phyloP scores from a whole-genome alignment of 768 basidiomycete species.

The Termitomyces sp. region DNA sequence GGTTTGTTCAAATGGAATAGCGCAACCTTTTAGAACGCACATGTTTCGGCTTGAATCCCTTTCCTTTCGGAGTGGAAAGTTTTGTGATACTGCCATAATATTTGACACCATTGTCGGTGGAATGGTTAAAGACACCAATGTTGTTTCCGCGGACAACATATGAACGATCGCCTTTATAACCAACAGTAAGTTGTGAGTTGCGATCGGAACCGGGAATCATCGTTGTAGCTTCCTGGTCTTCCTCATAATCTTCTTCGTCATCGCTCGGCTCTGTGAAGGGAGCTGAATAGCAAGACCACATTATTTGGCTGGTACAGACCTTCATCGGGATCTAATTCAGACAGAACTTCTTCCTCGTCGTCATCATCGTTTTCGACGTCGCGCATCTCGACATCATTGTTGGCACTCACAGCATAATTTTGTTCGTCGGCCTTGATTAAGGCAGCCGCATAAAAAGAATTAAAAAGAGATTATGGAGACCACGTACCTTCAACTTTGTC shows the following conservation, averaged over 20 bases:
- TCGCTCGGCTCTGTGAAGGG: constrained; percentile 34
- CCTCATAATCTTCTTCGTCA: constrained; percentile 37
- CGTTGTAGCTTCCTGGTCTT: constrained; percentile 28
- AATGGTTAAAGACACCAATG: constrained; percentile 85
- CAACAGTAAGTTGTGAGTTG: constrained; percentile 89
- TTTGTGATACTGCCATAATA: constrained; percentile 86
- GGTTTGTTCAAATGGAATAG: constrained; percentile 1
- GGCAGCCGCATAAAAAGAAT: background rate
- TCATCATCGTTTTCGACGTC: constrained; percentile 70
- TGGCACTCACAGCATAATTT: constrained; percentile 71
- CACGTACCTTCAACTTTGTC: constrained; percentile 70
- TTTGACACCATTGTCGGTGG: constrained; percentile 63
- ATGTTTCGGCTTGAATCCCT: constrained; percentile 80
- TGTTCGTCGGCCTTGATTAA: constrained; percentile 69
- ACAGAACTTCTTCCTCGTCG: constrained; percentile 72
- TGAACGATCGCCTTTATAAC: constrained; percentile 92
- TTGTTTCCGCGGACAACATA: constrained; percentile 90
- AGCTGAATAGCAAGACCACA: background rate
- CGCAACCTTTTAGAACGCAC: constrained; percentile 30
- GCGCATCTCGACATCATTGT: constrained; percentile 86
- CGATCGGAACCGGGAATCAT: constrained; percentile 48
- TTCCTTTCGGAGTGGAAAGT: constrained; percentile 72
- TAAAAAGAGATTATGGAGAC: background rate
- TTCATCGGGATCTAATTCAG: constrained; percentile 59
- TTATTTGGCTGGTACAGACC: constrained; percentile 29